Percentiles rank a stretch among this genome's conserved stretches.
Evolutionary conservation across 2,329 filamentous ascomycete genomes (phyloP).

Genomic region (Coleophoma crateriformis): DNA sequence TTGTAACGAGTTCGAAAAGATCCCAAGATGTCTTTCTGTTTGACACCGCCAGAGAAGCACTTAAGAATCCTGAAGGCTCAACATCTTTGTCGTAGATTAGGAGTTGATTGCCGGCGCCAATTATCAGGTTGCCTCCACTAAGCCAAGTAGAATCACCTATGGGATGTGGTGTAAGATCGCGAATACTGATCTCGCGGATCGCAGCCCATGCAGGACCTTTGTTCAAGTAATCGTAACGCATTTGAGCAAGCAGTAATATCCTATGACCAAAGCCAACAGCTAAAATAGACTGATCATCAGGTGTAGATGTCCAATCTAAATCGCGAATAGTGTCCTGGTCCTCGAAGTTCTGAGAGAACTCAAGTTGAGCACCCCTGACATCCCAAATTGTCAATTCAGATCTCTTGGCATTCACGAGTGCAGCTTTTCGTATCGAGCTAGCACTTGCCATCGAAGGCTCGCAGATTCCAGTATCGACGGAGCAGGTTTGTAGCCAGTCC

Average conservation of each 20-base stretch:
- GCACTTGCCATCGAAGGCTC: constrained; percentile 76
- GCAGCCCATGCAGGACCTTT: constrained; percentile 85
- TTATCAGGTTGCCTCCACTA: constrained; percentile 74
- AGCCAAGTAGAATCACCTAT: constrained; percentile 95
- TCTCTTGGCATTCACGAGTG: constrained; percentile 68
- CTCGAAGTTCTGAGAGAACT: constrained; percentile 73
- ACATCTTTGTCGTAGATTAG: constrained; percentile 80
- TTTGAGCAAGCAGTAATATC: constrained; percentile 75
- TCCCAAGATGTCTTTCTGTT: constrained; percentile 35
- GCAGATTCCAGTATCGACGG: constrained; percentile 70
- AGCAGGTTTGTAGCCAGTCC: constrained; percentile 79
- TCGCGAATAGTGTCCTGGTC: constrained; percentile 73
- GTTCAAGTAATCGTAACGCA: constrained; percentile 88
- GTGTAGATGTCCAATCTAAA: constrained; percentile 90
- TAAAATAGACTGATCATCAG: constrained; percentile 81
- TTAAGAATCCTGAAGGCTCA: constrained; percentile 39
- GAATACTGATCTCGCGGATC: constrained; percentile 75
- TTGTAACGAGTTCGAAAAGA: constrained; percentile 75
- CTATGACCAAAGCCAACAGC: constrained; percentile 90
- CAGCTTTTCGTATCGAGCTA: constrained; percentile 81
- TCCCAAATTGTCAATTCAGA: constrained; percentile 89
- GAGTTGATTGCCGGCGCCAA: constrained; percentile 87
- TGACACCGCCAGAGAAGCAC: constrained; percentile 19
- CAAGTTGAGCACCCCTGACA: constrained; percentile 71
- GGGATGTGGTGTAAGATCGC: constrained; percentile 78